Evolutionary conservation across 2,329 filamentous ascomycete species (phyloP).

Genomic region (Sporothrix schenckii): DNA sequence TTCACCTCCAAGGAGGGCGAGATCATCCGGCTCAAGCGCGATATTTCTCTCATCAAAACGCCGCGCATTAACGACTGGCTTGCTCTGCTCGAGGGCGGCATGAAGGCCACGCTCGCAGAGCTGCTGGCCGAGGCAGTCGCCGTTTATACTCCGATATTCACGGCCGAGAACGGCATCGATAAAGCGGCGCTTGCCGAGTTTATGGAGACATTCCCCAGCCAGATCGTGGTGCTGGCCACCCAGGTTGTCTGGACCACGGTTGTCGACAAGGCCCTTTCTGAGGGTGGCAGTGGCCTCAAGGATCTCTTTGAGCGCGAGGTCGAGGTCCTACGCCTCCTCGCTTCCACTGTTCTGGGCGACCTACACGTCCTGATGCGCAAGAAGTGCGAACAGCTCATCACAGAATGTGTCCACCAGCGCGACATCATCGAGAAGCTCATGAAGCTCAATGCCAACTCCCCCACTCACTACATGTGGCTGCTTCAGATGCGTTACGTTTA

Average conservation of each 20-base stretch:
- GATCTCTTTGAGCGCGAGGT: constrained; percentile 80
- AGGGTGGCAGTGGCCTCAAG: constrained; percentile 62
- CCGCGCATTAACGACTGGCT: constrained; percentile 99
- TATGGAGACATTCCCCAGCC: constrained; percentile 81
- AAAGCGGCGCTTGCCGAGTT: constrained; percentile 73
- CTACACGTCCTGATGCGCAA: constrained; percentile 84
- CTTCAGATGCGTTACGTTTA: constrained; percentile 98
- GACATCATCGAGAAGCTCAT: constrained; percentile 89
- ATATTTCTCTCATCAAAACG: constrained; percentile 89
- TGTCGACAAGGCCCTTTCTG: constrained; percentile 75
- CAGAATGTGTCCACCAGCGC: constrained; percentile 96
- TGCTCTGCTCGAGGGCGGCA: constrained; percentile 84
- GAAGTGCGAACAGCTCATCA: constrained; percentile 98
- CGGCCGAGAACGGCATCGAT: constrained; percentile 70
- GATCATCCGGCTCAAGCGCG: constrained; percentile 80
- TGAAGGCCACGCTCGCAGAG: constrained; percentile 93
- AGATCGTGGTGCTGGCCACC: constrained; percentile 92
- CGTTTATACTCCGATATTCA: constrained; percentile 78
- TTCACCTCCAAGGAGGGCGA: constrained; percentile 97
- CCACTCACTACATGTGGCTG: constrained; percentile 88
- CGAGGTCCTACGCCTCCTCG: constrained; percentile 80
- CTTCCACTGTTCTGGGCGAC: constrained; percentile 85
- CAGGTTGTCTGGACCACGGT: constrained; percentile 92
- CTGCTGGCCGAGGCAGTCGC: constrained; percentile 83
- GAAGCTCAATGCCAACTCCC: constrained; percentile 69